Percentiles rank a stretch among this genome's conserved stretches.
Conservation (phyloP, 1,139 yeast genomes). For the Yarrowia galli region DNA sequence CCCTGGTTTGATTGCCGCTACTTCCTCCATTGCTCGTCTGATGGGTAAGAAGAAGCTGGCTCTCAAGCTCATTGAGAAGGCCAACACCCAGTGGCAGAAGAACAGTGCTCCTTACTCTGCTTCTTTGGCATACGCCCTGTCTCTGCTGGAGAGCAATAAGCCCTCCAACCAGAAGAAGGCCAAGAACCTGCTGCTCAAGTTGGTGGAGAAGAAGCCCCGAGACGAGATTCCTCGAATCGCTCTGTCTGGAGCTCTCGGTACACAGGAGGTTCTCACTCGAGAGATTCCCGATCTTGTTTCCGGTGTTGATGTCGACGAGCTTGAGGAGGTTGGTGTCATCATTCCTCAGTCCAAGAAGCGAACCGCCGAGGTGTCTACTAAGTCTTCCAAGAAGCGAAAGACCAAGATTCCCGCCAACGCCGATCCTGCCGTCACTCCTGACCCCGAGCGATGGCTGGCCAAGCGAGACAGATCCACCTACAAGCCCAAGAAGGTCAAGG, state of each 20-base stretch:
- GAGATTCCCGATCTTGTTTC: slow-evolving; percentile 50
- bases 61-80: slow-evolving; percentile 43
- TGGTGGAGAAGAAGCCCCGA: slow-evolving; percentile 31
- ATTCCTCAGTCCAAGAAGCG: slow-evolving; percentile 50
- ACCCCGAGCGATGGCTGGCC: slow-evolving; percentile 91
- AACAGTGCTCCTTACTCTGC: slow-evolving; percentile 40
- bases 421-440: slow-evolving; percentile 55
- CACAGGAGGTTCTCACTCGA: slow-evolving; percentile 43
- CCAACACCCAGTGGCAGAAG: slow-evolving; percentile 43
- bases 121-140: slow-evolving; percentile 36
- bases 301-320: slow-evolving; percentile 54
- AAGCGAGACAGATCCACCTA: slow-evolving; percentile 82
- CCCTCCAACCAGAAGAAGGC: slow-evolving; percentile 36
- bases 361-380: slow-evolving; percentile 41
- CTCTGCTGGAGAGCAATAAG: slow-evolving; percentile 29
- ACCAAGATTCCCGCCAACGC: slow-evolving; percentile 53
- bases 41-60: slow-evolving; percentile 46
- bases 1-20: slow-evolving; percentile 56
- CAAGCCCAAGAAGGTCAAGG: slow-evolving; percentile 67
- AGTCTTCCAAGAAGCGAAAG: slow-evolving; percentile 51
- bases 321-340: slow-evolving; percentile 53
- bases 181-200: slow-evolving; percentile 22
- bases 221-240: slow-evolving; percentile 40
- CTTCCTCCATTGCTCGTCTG: slow-evolving; percentile 59
- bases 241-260: slow-evolving; percentile 36